phyloP scores from a whole-genome alignment of 1,284 basidiomycete genomes.

The Salmacisia buchloeana region DNA sequence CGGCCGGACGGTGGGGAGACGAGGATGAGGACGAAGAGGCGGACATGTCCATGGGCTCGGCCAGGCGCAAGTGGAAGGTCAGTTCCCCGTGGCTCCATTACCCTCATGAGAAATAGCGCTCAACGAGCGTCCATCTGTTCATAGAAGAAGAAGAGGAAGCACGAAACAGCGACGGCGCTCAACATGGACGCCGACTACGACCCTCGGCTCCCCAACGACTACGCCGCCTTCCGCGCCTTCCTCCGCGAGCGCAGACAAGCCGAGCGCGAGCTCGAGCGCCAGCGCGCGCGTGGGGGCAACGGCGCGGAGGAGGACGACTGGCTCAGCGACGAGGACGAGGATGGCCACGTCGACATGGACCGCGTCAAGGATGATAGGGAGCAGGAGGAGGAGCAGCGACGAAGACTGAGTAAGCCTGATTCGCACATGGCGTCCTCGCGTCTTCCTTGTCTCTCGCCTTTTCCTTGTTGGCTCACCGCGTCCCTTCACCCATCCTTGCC shows the following conservation, averaged over 20 bases:
- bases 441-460: neutral
- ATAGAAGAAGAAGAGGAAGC: neutral
- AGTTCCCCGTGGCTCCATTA: neutral
- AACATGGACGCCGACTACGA: slow-evolving; percentile 44
- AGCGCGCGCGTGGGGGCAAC: neutral
- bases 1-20: neutral
- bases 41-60: neutral
- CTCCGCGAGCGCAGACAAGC: slow-evolving; percentile 26
- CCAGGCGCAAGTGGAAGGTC: neutral
- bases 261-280: slow-evolving; percentile 9
- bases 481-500: neutral
- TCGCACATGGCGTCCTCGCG: neutral
- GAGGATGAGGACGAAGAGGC: neutral
- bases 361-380: slow-evolving; percentile 12
- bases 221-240: slow-evolving; percentile 30
- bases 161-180: neutral
- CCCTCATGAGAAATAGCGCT: neutral
- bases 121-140: neutral
- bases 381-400: slow-evolving; percentile 13
- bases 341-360: neutral
- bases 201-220: slow-evolving; percentile 41
- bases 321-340: neutral
- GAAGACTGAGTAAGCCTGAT: neutral
- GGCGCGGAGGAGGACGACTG: slow-evolving; percentile 10
- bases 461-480: no score